Conservation (phyloP, 1,139 yeast genomes). For the Yamadazyma buinensis region DNA sequence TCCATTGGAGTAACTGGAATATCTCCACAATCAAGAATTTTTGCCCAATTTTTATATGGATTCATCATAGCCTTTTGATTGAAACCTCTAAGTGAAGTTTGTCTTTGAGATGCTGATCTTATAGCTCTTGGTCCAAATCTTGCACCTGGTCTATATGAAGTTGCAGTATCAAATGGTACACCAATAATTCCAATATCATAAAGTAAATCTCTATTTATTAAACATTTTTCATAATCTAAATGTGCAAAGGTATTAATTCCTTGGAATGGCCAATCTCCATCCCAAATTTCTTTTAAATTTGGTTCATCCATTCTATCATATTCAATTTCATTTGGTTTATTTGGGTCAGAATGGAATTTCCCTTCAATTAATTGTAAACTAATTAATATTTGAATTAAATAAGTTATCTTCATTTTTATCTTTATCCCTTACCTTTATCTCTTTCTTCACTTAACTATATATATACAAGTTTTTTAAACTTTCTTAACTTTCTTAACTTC, state of each 20-base stretch:
- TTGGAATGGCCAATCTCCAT: conserved; percentile 61
- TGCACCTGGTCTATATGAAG: conserved; percentile 72
- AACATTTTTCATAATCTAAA: conserved; percentile 54
- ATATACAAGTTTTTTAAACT: no score
- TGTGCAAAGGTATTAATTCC: conserved; percentile 78
- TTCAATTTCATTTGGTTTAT: conserved; percentile 7
- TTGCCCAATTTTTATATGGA: conserved; percentile 68
- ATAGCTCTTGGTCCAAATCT: conserved; percentile 79
- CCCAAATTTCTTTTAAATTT: conserved; percentile 55
- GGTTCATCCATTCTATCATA: conserved; percentile 18
- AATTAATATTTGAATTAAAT: neutral
- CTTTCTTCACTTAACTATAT: no score
- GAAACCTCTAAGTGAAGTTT: conserved; percentile 61
- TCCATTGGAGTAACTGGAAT: conserved; percentile 79
- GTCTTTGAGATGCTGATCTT: conserved; percentile 71
- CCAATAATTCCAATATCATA: conserved; percentile 72
- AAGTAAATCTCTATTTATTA: conserved; percentile 39
- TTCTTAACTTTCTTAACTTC: no score
- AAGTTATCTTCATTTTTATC: conserved; percentile 2
- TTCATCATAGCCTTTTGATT: conserved; percentile 62
- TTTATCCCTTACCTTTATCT: no score
- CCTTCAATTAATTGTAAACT: conserved; percentile 2
- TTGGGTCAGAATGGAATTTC: conserved; percentile 10
- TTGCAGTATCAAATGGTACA: conserved; percentile 77
- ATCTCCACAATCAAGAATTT: conserved; percentile 74